These are phyloP conservation scores for Meira nashicola DNA, from an alignment of 1,284 basidiomycete species.

Conservation along the genomic window DNA sequence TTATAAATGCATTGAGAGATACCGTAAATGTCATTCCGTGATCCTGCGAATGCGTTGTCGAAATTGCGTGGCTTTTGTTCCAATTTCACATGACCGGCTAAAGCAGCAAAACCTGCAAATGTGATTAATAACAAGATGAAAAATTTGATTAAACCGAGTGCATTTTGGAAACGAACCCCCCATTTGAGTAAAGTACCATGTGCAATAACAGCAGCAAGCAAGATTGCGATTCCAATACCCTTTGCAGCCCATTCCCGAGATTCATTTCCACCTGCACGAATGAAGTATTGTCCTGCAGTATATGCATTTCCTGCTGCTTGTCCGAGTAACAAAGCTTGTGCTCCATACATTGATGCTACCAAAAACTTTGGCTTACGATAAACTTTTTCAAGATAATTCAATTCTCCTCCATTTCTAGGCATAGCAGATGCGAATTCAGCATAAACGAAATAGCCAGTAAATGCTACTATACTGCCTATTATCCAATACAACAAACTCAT, in stretches of 20 bases:
- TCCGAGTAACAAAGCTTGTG: conserved; percentile 63
- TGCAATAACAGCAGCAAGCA: conserved; percentile 55
- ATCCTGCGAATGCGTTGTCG: conserved; percentile 58
- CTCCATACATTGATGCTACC: conserved; percentile 61
- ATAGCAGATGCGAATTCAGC: conserved; percentile 68
- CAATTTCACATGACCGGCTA: conserved; percentile 58
- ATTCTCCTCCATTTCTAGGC: conserved; percentile 67
- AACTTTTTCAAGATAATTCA: conserved; percentile 70
- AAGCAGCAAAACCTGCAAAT: conserved; percentile 60
- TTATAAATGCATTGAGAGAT: conserved; percentile 44
- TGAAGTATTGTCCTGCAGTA: conserved; percentile 59
- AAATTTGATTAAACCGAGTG: conserved; percentile 65
- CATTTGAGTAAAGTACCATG: conserved; percentile 61
- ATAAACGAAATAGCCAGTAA: conserved; percentile 62
- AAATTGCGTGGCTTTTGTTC: conserved; percentile 58
- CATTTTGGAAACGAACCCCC: conserved; percentile 66
- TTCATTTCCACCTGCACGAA: conserved; percentile 56
- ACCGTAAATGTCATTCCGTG: conserved; percentile 55
- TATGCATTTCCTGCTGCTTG: conserved; percentile 63
- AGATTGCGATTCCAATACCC: conserved; percentile 62
- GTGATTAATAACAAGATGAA: conserved; percentile 61
- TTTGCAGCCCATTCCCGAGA: conserved; percentile 58
- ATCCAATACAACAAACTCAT: conserved; percentile 62
- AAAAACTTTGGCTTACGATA: conserved; percentile 64
- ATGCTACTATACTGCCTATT: conserved; percentile 62